phyloP scores from a whole-genome alignment of 2,329 filamentous ascomycete genomes.

The Septoria linicola region DNA sequence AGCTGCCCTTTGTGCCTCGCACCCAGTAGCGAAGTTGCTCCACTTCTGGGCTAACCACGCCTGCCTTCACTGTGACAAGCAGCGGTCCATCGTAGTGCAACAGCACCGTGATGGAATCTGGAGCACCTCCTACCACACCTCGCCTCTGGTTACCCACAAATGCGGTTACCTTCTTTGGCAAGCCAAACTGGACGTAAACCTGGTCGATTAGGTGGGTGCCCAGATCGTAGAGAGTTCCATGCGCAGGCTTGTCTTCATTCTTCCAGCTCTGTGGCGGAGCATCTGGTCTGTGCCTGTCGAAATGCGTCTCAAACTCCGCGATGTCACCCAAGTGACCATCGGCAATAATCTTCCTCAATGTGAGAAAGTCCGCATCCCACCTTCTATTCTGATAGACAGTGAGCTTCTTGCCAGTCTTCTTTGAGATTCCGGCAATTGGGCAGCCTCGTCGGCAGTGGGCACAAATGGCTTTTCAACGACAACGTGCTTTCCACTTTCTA shows the following conservation, averaged over 20 bases:
- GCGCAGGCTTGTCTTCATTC: conserved; percentile 61
- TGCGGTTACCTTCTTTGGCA: conserved; percentile 65
- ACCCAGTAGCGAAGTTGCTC: conserved; percentile 76
- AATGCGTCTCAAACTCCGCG: conserved; percentile 76
- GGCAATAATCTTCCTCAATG: conserved; percentile 61
- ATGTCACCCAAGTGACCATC: conserved; percentile 66
- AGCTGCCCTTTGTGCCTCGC: conserved; percentile 70
- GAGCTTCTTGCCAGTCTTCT: conserved; percentile 42
- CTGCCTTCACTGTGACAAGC: conserved; percentile 68
- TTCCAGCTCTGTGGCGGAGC: conserved; percentile 63
- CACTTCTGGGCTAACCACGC: conserved; percentile 65
- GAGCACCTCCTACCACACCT: conserved; percentile 49
- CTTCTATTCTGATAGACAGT: conserved; percentile 62
- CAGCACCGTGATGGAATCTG: conserved; percentile 59
- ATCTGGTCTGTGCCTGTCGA: conserved; percentile 68
- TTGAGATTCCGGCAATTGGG: conserved; percentile 53
- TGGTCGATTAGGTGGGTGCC: conserved; percentile 77
- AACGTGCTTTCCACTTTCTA: conserved; percentile 73
- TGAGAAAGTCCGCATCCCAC: conserved; percentile 76
- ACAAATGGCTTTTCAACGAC: conserved; percentile 83
- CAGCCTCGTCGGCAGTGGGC: conserved; percentile 66
- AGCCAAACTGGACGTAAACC: conserved; percentile 67
- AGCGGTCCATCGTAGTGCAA: conserved; percentile 64
- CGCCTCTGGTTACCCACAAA: conserved; percentile 69
- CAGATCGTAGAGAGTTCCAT: conserved; percentile 70